These are phyloP conservation scores for Lasiosphaeris hirsuta DNA, from an alignment of 495 filamentous ascomycete species.

Conservation along the genomic window DNA sequence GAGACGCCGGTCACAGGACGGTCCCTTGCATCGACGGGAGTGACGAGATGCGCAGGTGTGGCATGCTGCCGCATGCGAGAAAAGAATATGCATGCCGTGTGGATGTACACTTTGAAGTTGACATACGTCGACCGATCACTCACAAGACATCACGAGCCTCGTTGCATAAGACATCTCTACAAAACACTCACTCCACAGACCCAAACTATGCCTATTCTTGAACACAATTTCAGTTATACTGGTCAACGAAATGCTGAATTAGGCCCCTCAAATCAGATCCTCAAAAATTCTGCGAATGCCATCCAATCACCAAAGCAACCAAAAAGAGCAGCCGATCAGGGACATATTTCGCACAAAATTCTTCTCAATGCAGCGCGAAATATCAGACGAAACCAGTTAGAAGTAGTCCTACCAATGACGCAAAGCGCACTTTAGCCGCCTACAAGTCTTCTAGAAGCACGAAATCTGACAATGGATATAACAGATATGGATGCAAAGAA, in stretches of 20 bases:
- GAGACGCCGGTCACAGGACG: no score
- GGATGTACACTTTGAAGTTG: no score
- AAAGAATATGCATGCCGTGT: no score
- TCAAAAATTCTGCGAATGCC: neutral
- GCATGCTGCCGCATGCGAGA: no score
- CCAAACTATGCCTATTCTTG: no score
- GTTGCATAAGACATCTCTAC: no score
- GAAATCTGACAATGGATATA: neutral
- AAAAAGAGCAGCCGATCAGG: neutral
- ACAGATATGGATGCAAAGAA: constrained; percentile 1
- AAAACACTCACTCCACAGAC: no score
- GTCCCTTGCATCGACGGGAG: no score
- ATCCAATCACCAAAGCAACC: neutral
- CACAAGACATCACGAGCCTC: no score
- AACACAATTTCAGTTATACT: neutral
- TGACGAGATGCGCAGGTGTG: no score
- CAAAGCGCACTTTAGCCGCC: neutral
- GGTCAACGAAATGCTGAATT: neutral
- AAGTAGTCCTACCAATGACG: neutral
- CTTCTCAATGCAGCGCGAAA: neutral
- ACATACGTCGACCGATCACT: no score
- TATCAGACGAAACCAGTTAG: neutral
- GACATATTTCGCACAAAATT: no score
- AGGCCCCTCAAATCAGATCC: neutral
- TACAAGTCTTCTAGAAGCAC: neutral